phyloP scores from a whole-genome alignment of 495 filamentous ascomycete species.

The Annulohypoxylon maeteangense region DNA sequence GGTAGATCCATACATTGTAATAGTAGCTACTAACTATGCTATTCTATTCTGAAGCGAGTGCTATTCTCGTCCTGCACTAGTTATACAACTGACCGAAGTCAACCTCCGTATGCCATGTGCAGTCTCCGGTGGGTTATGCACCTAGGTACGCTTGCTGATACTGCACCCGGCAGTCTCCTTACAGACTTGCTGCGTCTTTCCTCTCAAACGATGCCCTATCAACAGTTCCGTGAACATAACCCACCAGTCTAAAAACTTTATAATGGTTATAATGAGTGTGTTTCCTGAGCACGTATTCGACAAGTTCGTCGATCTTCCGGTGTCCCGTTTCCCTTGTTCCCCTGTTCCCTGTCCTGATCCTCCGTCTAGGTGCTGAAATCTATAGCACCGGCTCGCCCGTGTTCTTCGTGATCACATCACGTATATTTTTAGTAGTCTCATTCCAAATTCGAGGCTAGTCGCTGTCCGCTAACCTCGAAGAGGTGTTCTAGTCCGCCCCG shows the following conservation, averaged over 20 bases:
- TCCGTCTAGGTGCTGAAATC: slow-evolving; percentile 10
- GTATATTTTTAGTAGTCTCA: slow-evolving; percentile 12
- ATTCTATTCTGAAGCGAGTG: slow-evolving; percentile 30
- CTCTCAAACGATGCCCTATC: not conserved
- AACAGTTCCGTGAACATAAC: not conserved
- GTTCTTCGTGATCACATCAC: slow-evolving; percentile 4
- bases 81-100: slow-evolving; percentile 25
- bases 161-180: slow-evolving; percentile 40
- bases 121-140: slow-evolving; percentile 31
- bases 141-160: slow-evolving; percentile 19
- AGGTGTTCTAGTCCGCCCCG: slow-evolving; percentile 23
- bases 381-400: not conserved
- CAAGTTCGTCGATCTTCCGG: not conserved
- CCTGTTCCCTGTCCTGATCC: slow-evolving; percentile 5
- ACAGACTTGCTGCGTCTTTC: not conserved
- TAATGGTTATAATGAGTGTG: slow-evolving; percentile 20
- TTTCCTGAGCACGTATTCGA: not conserved
- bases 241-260: slow-evolving; percentile 6
- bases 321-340: not conserved
- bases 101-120: slow-evolving; percentile 7
- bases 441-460: slow-evolving; percentile 18
- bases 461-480: slow-evolving; percentile 22
- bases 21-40: slow-evolving; percentile 2
- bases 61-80: slow-evolving; percentile 25
- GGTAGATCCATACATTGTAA: not conserved